A percentile compares a stretch with the other conserved stretches of the same genome.
Evolutionary conservation across 306 rosid genomes (phyloP).

Genomic region (Elaeagnus macrophylla): DNA sequence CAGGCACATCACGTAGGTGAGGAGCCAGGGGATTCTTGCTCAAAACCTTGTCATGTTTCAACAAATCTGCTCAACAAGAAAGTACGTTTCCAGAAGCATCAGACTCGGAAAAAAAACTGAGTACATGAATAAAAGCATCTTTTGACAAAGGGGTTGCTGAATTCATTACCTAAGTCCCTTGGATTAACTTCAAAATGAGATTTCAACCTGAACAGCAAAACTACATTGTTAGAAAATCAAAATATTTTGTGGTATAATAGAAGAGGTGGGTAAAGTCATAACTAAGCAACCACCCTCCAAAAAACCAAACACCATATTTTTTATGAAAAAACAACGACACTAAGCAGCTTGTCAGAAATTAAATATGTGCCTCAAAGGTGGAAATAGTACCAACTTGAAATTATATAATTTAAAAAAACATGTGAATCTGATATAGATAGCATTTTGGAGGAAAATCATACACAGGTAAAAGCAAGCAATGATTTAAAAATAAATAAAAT

Average conservation of each 20-base stretch:
- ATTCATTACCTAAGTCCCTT: conserved; percentile 53
- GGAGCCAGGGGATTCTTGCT: conserved; percentile 87
- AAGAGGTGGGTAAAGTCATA: conserved; percentile 9
- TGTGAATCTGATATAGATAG: background rate
- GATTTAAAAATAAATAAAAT: background rate
- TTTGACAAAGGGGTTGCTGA: background rate
- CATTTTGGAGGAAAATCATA: background rate
- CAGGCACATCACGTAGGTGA: conserved; percentile 76
- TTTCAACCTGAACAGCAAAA: conserved; percentile 49
- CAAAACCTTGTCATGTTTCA: conserved; percentile 85
- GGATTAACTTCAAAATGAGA: conserved; percentile 70
- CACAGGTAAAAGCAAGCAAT: background rate
- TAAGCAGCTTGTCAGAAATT: background rate
- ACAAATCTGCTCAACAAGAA: conserved; percentile 48
- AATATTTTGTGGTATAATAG: background rate
- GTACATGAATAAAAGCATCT: conserved; percentile 1
- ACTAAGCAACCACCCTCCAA: background rate
- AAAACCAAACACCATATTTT: background rate
- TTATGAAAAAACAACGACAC: background rate
- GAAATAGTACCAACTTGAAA: background rate
- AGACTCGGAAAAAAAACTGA: background rate
- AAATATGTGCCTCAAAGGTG: background rate
- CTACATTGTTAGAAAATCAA: conserved; percentile 6
- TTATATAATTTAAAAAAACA: background rate
- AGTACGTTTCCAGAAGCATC: conserved; percentile 12